Evolutionary conservation across 148 eudicot genomes (phyloP).

Genomic region (Selenicereus undatus): DNA sequence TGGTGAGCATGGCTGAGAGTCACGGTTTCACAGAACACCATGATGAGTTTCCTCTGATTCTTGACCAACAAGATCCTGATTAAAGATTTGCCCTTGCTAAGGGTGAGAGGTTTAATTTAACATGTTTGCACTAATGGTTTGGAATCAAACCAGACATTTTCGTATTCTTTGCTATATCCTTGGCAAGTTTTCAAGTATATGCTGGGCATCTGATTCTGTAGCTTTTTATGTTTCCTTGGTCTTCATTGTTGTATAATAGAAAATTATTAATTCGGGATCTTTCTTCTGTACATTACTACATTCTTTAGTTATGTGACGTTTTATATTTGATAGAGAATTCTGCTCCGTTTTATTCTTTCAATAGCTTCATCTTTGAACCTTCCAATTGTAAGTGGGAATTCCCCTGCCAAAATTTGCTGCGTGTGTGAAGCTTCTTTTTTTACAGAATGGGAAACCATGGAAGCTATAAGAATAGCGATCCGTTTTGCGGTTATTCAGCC

Average conservation of each 20-base stretch:
- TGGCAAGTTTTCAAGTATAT: conserved; percentile 10
- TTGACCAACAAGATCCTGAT: conserved; percentile 45
- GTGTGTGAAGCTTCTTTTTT: too few relatives aligned
- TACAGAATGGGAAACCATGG: too few relatives aligned
- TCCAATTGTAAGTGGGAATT: not conserved
- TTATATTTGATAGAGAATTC: not conserved
- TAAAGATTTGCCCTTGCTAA: not conserved
- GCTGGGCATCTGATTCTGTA: not conserved
- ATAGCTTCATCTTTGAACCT: not conserved
- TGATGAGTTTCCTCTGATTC: conserved; percentile 74
- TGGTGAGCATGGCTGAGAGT: conserved; percentile 58
- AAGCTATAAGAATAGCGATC: too few relatives aligned
- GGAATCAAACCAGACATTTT: conserved; percentile 10
- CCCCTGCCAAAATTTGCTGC: too few relatives aligned
- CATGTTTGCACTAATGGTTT: not conserved
- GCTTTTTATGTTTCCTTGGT: conserved; percentile 19
- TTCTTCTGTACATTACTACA: not conserved
- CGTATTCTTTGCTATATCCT: conserved; percentile 28
- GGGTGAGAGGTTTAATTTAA: not conserved
- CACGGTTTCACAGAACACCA: conserved; percentile 58
- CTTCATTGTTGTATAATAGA: conserved; percentile 13
- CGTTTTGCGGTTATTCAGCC: not conserved
- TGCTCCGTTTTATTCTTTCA: not conserved
- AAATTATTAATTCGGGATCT: conserved; percentile 7
- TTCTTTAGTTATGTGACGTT: not conserved